Base-by-base conservation (phyloP, 306 rosid genomes). In the Castanea mollissima region DNA sequence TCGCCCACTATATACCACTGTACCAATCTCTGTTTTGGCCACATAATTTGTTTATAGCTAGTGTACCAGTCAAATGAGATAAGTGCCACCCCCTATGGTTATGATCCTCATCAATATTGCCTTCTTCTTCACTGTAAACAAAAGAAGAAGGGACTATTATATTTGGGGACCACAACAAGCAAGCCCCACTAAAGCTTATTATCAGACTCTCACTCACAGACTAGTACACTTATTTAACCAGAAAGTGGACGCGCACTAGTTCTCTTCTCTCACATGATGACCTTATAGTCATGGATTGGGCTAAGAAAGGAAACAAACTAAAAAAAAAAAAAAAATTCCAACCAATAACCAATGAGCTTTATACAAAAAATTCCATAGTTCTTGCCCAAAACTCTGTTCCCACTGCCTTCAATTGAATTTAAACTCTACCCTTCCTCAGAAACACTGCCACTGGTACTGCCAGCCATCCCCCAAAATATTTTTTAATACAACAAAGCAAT, bases 331-430 rank as follows among this genome's bases (percentile, higher is more conserved):
- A n/a, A 2, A 5, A 2, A 1, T 44, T 75, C 27, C 14, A 59
- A 31, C 41, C 58, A 59, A 41, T 59, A 41, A 57, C 32, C 23
- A 35, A 76, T 20, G 55, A 71, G 70, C 27, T 41, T 12, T 77
- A 64, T 52, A 29, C 74, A 81, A 83, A 49, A 44, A 71, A 87
- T 79, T 77, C 79, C 68, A 35, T 76, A 74, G 73, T 78, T 69
- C 84, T 78, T 82, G 87, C 84, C 51, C 77, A 79, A 77, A 79
- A 79, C 25, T 55, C 80, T 83, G 92, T 81, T 81, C 90, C 92
- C 90, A 87, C 89, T 58, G 83, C 62, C 74, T 81, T 85, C 18
- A 89, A 81, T 87, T 89, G 88, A 74, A 76, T 87, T 89, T 65
- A 89, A 83, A 79, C 59, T 46, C 74, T 83, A 86, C 83, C 89